Evolutionary conservation across 108 stramenopile species (phyloP).

Genomic region (Skeletonema marinoi): DNA sequence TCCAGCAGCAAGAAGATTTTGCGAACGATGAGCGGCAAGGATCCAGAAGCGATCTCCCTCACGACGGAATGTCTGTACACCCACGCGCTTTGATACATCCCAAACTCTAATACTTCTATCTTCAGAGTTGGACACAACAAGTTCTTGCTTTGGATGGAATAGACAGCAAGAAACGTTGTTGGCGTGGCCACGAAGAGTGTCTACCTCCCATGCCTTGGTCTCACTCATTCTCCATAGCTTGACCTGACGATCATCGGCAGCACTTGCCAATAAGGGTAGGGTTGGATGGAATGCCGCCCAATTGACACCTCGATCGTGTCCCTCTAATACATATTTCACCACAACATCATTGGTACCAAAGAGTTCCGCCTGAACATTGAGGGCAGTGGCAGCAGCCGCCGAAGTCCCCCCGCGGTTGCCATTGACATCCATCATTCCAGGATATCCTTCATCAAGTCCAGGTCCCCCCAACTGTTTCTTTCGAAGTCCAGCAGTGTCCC

Average conservation of each 20-base stretch:
- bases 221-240: conserved; percentile 99
- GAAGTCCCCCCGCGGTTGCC: conserved; percentile 27
- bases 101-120: conserved; percentile 98
- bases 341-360: conserved; percentile 99
- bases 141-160: conserved; percentile 98
- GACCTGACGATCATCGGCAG: conserved; percentile 99
- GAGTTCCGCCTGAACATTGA: conserved; percentile 96
- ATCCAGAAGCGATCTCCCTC: conserved; percentile 99
- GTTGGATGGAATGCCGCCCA: conserved; percentile 99
- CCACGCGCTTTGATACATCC: conserved; percentile 97
- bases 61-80: conserved; percentile 98
- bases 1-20: conserved; percentile 98
- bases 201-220: conserved; percentile 99
- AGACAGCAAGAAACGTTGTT: conserved; percentile 99
- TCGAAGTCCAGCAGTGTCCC: conserved; percentile 98
- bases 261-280: conserved; percentile 94
- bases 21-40: conserved; percentile 89
- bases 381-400: conserved; percentile 61
- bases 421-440: conserved; percentile 46
- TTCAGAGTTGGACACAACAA: conserved; percentile 97
- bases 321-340: conserved; percentile 98
- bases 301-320: conserved; percentile 99
- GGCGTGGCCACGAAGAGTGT: conserved; percentile 98
- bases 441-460: conserved; percentile 42
- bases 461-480: conserved; percentile 89